These are phyloP conservation scores for Pyricularia sp. DNA, from an alignment of 2,329 filamentous ascomycete genomes.

Conservation along the genomic window DNA sequence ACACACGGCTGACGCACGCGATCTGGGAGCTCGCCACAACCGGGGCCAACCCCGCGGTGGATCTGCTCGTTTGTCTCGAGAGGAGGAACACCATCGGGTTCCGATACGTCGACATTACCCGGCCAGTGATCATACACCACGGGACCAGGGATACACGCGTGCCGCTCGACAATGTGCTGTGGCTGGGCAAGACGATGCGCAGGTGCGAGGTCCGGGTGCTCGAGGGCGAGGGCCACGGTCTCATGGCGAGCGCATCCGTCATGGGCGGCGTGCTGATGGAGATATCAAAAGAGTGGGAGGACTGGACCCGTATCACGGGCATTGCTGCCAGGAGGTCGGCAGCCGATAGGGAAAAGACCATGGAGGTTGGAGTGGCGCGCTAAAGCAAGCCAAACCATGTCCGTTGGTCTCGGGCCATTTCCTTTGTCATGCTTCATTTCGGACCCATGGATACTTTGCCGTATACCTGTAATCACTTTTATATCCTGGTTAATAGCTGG, in stretches of 20 bases:
- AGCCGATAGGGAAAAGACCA: not conserved
- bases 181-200: conserved; percentile 90
- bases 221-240: conserved; percentile 83
- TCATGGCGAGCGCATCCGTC: conserved; percentile 89
- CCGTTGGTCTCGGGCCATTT: not conserved
- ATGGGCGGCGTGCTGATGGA: conserved; percentile 95
- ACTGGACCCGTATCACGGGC: conserved; percentile 60
- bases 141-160: conserved; percentile 85
- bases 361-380: not conserved
- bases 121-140: conserved; percentile 88
- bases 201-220: conserved; percentile 85
- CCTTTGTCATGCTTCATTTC: not conserved
- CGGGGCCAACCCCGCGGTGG: conserved; percentile 87
- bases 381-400: not conserved
- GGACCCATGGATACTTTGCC: not conserved
- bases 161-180: conserved; percentile 88
- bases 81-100: conserved; percentile 88
- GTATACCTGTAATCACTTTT: not conserved
- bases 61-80: conserved; percentile 87
- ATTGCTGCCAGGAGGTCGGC: not conserved
- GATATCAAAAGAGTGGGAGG: conserved; percentile 89
- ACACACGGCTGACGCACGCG: conserved; percentile 76
- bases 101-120: conserved; percentile 90
- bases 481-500: not conserved
- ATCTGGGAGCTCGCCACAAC: conserved; percentile 93